A percentile compares a stretch with the other conserved stretches of the same genome.
Conservation (phyloP, 106 monocot genomes). For the Amphibolis antarctica region DNA sequence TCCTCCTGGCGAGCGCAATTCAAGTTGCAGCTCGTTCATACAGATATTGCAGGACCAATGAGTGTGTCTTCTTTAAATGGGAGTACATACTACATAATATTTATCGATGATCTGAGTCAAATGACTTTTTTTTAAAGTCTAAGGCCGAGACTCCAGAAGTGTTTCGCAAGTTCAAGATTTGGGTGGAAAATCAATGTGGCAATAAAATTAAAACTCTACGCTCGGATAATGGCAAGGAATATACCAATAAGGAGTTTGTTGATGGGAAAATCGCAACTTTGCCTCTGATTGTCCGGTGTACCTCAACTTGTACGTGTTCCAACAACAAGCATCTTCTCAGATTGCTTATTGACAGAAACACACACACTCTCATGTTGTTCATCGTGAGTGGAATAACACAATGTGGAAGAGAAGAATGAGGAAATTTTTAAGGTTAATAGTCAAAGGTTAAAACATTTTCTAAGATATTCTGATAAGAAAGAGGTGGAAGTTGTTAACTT, state of each 20-base stretch:
- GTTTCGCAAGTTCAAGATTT: conserved; percentile 8
- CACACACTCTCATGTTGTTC: no score
- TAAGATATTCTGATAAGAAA: no score
- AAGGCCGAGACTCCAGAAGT: background rate
- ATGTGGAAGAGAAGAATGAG: no score
- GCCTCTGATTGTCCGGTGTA: no score
- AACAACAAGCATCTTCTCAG: no score
- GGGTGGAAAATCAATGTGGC: background rate
- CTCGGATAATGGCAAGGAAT: background rate
- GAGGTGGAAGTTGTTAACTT: no score
- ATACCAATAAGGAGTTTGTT: background rate
- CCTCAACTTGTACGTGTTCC: no score
- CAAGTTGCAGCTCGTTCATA: background rate
- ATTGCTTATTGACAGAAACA: no score
- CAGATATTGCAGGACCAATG: background rate
- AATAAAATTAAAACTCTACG: background rate
- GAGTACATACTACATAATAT: background rate
- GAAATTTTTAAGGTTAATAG: no score
- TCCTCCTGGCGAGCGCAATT: background rate
- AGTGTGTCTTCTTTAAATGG: background rate
- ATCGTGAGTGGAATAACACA: no score
- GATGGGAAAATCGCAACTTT: no score
- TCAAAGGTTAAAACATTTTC: no score
- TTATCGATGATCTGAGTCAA: background rate
- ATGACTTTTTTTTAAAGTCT: background rate